Base-by-base conservation (phyloP, 2,329 filamentous ascomycete species). In the Fusarium austroafricanum region DNA sequence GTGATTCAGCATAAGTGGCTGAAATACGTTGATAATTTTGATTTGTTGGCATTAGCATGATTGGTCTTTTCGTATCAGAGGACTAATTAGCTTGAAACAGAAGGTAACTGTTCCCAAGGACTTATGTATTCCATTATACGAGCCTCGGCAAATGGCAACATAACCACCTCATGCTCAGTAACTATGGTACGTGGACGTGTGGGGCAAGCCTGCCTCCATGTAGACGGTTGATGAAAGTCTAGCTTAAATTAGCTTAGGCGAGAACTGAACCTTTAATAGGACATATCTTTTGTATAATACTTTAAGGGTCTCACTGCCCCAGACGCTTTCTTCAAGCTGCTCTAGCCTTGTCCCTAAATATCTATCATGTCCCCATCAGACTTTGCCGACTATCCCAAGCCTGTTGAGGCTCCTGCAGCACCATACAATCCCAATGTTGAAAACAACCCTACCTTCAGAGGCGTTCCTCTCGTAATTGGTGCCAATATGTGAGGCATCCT, bases 401-500 rank as follows among this genome's bases (percentile, higher is more conserved):
- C 77, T 44, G 54, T 72, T 10, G 72, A 80, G 49, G 76, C 74
- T 28, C 77, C 81, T 14, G 74, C 79, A 23, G 76, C 79, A 59
- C 76, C 77, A 11, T 77, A 79, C n/a, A 68, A 75, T 11, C 68
- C 68, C n/a, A 67, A 63, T 18, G 45, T 76, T 31, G 85, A 88
- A 65, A 83, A 86, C 39, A 94, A 95, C 75, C 92, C 93, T 1
- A 84, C 88, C 2, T 81, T 96, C 66, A 84, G 89, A 55, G 93
- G 93, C 7, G 78, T 84, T 31, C 78, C 88, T 10, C 81, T 96
- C 46, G 83, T 87, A 28, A 81, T 90, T 51, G 87, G 86, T 40
- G 86, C 87, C 52, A 86, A 83, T 59, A 73, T 91, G 90, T 92
- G 79, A 75, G 84, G 38, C 18, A 4, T 29, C 28, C 15, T 45